Conservation (phyloP, 2,329 filamentous ascomycete species). For the Fusarium sp. region DNA sequence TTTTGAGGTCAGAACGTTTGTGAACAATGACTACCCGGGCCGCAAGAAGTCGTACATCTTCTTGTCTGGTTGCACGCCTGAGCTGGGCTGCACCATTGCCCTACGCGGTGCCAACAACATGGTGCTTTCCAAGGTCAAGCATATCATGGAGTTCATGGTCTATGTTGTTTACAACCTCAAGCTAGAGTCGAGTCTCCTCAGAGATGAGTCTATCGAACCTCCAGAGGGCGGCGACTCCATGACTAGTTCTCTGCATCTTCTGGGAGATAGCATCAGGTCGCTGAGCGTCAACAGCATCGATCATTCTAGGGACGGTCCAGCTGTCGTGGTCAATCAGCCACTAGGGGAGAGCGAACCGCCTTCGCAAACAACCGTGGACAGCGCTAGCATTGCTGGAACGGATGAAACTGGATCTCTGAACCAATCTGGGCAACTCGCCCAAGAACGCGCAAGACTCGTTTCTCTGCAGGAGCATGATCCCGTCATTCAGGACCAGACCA, state of each 20-base stretch:
- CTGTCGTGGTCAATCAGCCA: conserved; percentile 49
- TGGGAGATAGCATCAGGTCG: conserved; percentile 54
- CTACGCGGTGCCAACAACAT: conserved; percentile 82
- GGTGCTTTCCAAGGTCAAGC: conserved; percentile 82
- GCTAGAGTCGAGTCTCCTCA: conserved; percentile 91
- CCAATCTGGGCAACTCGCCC: conserved; percentile 35
- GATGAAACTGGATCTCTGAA: conserved; percentile 44
- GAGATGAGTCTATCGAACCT: conserved; percentile 90
- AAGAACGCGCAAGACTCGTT: conserved; percentile 44
- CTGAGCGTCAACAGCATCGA: conserved; percentile 46
- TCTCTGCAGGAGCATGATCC: conserved; percentile 58
- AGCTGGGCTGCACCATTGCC: conserved; percentile 94
- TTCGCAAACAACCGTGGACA: conserved; percentile 48
- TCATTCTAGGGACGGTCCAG: conserved; percentile 42
- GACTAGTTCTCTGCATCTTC: conserved; percentile 52
- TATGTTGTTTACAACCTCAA: conserved; percentile 99
- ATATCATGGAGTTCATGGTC: conserved; percentile 97
- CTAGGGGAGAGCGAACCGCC: conserved; percentile 51
- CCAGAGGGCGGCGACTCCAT: conserved; percentile 66
- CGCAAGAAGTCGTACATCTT: conserved; percentile 96
- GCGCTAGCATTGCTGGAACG: conserved; percentile 38
- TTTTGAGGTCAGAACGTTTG: conserved; percentile 96
- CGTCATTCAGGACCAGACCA: conserved; percentile 60
- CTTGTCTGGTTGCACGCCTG: conserved; percentile 87
- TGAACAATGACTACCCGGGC: conserved; percentile 78